phyloP scores from a whole-genome alignment of 2,329 filamentous ascomycete species.

The Sporothrix globosa region DNA sequence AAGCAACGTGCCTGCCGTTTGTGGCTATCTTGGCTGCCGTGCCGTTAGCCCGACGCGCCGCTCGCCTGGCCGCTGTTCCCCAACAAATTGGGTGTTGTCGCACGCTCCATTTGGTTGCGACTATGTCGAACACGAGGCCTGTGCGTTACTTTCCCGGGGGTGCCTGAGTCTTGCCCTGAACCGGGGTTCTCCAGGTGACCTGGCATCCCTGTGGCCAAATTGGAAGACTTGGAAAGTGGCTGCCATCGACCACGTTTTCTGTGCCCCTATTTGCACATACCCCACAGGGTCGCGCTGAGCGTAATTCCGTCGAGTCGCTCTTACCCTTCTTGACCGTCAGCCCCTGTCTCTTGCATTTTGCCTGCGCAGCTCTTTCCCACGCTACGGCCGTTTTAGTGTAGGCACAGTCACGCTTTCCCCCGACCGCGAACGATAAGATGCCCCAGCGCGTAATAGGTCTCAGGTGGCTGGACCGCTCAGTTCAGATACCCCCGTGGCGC shows the following conservation, averaged over 20 bases:
- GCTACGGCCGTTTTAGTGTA: slow-evolving; percentile 14
- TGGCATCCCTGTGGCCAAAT: not conserved
- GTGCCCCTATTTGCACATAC: slow-evolving; percentile 5
- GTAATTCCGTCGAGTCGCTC: not conserved
- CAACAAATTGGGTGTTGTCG: slow-evolving; percentile 9
- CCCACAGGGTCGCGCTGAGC: slow-evolving; percentile 9
- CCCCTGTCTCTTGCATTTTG: slow-evolving; percentile 17
- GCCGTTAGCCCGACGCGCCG: slow-evolving; percentile 2
- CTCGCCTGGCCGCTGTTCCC: not conserved
- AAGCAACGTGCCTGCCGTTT: not conserved
- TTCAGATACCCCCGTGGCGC: slow-evolving; percentile 19
- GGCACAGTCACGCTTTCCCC: slow-evolving; percentile 9
- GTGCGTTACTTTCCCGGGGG: not conserved
- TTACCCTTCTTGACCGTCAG: not conserved
- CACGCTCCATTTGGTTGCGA: not conserved
- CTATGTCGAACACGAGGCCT: not conserved
- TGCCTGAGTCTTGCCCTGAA: not conserved
- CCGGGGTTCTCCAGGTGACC: slow-evolving; percentile 6
- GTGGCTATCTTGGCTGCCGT: not conserved
- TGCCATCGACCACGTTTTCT: slow-evolving; percentile 6
- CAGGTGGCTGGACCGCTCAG: not conserved
- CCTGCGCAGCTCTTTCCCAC: not conserved
- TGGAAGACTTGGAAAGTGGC: no score
- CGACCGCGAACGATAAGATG: not conserved
- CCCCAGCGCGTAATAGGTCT: no score